phyloP scores from a whole-genome alignment of 306 rosid genomes.

The Cucurbita moschata region DNA sequence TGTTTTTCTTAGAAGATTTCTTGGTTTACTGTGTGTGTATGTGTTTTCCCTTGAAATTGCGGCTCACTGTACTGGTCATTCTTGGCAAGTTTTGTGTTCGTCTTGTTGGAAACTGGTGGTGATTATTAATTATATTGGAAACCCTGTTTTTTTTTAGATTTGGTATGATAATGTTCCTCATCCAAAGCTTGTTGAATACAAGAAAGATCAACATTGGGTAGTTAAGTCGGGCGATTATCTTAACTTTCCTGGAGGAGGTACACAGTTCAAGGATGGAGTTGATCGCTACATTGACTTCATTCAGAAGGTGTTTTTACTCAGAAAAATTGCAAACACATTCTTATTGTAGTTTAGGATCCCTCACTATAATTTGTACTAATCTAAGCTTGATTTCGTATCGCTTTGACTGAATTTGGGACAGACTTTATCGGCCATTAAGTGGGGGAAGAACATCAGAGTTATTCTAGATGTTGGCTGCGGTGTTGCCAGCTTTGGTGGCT shows the following conservation, averaged over 20 bases:
- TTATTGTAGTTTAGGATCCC: background rate
- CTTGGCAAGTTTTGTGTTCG: background rate
- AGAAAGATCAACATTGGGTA: constrained; percentile 91
- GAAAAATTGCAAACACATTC: background rate
- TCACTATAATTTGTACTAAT: background rate
- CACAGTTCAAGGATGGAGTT: constrained; percentile 95
- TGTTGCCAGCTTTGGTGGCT: constrained; percentile 96
- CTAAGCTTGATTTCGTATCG: background rate
- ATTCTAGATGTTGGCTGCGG: constrained; percentile 94
- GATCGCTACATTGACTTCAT: constrained; percentile 44
- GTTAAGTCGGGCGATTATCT: constrained; percentile 57
- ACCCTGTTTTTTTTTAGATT: constrained; percentile 23
- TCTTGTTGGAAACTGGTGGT: background rate
- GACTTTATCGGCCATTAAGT: constrained; percentile 42
- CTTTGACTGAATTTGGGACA: constrained; percentile 6
- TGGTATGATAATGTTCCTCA: constrained; percentile 92
- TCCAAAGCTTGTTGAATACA: constrained; percentile 86
- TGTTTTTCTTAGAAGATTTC: background rate
- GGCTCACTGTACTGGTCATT: background rate
- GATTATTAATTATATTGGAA: background rate
- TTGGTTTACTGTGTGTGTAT: background rate
- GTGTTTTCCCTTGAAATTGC: background rate
- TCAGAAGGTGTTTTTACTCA: constrained; percentile 32
- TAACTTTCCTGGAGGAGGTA: constrained; percentile 89
- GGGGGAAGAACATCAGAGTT: constrained; percentile 74